A percentile compares a stretch with the other conserved stretches of the same genome.
These are phyloP conservation scores for Apiospora malaysiana DNA, from an alignment of 2,329 filamentous ascomycete species.

Conservation along the genomic window DNA sequence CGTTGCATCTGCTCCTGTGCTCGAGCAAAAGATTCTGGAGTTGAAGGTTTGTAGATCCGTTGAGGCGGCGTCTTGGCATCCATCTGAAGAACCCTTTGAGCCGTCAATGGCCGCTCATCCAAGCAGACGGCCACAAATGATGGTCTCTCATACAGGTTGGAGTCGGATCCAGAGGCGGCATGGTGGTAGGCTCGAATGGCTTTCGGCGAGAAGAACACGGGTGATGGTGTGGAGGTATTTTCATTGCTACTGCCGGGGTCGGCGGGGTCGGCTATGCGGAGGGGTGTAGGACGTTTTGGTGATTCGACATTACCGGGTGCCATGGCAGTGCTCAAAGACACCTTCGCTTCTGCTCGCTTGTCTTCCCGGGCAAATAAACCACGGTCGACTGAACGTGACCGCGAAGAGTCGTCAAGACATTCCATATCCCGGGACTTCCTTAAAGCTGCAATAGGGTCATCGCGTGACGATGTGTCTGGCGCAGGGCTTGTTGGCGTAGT, in stretches of 20 bases:
- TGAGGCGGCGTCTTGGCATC: conserved; percentile 45
- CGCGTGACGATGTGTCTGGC: conserved; percentile 38
- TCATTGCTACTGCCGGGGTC: conserved; percentile 25
- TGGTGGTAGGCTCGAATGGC: conserved; percentile 49
- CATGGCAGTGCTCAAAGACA: conserved; percentile 66
- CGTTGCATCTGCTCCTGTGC: conserved; percentile 42
- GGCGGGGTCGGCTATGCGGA: conserved; percentile 31
- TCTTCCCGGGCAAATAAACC: conserved; percentile 64
- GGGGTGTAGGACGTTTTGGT: conserved; percentile 46
- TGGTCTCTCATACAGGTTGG: conserved; percentile 48
- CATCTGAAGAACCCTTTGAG: conserved; percentile 50
- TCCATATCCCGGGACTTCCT: conserved; percentile 50
- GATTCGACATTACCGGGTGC: conserved; percentile 65
- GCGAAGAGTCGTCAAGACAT: conserved; percentile 51
- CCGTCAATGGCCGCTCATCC: conserved; percentile 54
- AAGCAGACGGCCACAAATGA: conserved; percentile 34
- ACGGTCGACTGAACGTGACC: conserved; percentile 69
- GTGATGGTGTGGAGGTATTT: conserved; percentile 41
- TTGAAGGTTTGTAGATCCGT: conserved; percentile 45
- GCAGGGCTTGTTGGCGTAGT: conserved; percentile 46
- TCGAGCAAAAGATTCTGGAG: conserved; percentile 46
- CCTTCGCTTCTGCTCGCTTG: conserved; percentile 67
- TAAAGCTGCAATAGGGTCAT: conserved; percentile 50
- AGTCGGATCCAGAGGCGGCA: conserved; percentile 50
- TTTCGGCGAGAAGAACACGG: conserved; percentile 46